These are phyloP conservation scores for Plectosphaerella cucumerina DNA, from an alignment of 2,329 filamentous ascomycete genomes.

Conservation along the genomic window DNA sequence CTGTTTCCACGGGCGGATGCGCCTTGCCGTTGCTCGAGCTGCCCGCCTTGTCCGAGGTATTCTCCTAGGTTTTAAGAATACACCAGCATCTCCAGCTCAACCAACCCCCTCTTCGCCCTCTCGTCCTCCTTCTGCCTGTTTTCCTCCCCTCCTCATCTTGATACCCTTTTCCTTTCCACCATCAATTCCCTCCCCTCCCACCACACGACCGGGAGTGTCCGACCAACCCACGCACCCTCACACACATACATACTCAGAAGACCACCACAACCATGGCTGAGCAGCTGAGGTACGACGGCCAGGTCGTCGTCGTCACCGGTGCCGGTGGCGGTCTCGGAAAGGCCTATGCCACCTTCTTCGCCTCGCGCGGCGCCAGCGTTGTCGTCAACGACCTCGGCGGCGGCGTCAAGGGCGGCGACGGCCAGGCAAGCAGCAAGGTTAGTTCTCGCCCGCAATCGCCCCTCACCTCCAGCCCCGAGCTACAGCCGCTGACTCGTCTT, in stretches of 20 bases:
- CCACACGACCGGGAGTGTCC: no score
- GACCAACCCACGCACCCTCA: neutral
- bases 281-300: conserved; percentile 76
- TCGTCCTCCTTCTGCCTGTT: neutral
- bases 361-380: conserved; percentile 83
- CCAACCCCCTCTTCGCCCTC: neutral
- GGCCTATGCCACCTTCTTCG: conserved; percentile 87
- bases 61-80: neutral
- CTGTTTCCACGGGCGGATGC: no score
- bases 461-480: neutral
- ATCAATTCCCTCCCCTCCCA: no score
- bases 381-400: conserved; percentile 96
- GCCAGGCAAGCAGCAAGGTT: conserved; percentile 62
- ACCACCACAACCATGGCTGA: conserved; percentile 47
- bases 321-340: conserved; percentile 76
- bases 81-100: neutral
- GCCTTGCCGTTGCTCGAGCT: neutral
- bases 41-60: neutral
- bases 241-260: neutral
- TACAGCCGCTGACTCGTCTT: conserved; percentile 15
- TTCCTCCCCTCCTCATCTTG: neutral
- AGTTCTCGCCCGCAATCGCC: conserved; percentile 15
- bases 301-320: conserved; percentile 79
- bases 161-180: neutral
- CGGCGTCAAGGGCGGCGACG: conserved; percentile 90